A percentile compares a stretch with the other conserved stretches of the same genome.
Conservation (phyloP, 306 rosid species). For the Quercus robur region DNA sequence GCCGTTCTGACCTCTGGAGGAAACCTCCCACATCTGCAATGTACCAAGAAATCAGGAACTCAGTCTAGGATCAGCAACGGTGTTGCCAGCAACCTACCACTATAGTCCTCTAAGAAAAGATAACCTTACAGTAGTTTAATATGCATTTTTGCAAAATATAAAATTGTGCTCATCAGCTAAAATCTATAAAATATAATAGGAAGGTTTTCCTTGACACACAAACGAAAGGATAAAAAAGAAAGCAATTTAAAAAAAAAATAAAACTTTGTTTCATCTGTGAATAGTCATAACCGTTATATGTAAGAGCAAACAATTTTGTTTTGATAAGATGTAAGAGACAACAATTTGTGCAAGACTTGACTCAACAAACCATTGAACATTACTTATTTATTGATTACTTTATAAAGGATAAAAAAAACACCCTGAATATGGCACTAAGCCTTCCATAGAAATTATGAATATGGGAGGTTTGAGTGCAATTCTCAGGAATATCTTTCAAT, state of each 20-base stretch:
- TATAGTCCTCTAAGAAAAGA: neutral
- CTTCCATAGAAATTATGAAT: neutral
- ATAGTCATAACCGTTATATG: no score
- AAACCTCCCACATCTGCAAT: conserved; percentile 89
- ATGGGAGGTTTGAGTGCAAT: neutral
- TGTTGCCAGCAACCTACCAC: neutral
- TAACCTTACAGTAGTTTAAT: neutral
- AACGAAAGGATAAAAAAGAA: no score
- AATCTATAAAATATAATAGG: neutral
- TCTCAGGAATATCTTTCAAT: neutral
- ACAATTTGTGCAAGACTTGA: no score
- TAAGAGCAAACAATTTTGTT: no score
- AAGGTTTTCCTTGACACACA: neutral
- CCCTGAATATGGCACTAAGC: no score
- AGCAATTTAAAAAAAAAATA: no score
- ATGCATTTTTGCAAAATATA: conserved; percentile 2
- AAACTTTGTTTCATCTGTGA: no score
- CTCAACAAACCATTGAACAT: no score
- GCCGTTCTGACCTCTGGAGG: conserved; percentile 98
- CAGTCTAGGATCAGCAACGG: conserved; percentile 4
- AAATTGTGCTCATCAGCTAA: neutral
- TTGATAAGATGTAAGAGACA: no score
- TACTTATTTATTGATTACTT: no score
- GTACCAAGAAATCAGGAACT: conserved; percentile 24
- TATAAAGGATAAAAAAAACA: no score